These are phyloP conservation scores for Oldenlandia corymbosa DNA, from an alignment of 257 asterid species.

Conservation along the genomic window DNA sequence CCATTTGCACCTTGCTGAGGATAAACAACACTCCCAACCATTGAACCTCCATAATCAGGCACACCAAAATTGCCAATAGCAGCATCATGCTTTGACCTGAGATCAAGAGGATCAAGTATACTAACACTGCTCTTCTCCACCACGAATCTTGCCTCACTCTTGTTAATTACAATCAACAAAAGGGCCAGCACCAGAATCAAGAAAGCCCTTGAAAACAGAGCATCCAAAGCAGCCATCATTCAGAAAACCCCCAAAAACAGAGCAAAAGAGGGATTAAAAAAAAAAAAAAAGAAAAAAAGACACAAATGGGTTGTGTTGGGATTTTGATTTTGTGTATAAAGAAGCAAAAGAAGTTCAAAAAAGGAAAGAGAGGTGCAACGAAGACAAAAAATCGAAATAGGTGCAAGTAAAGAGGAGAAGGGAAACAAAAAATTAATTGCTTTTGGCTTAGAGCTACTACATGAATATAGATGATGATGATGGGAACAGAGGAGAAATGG, in stretches of 20 bases:
- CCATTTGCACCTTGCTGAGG: constrained; percentile 45
- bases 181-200: constrained; percentile 18
- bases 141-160: constrained; percentile 41
- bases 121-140: constrained; percentile 83
- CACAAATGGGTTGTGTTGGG: neutral
- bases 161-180: constrained; percentile 1
- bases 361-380: neutral
- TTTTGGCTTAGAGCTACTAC: neutral
- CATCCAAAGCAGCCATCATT: constrained; percentile 3
- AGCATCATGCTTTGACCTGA: constrained; percentile 69
- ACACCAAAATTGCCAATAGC: constrained; percentile 93
- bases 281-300: neutral
- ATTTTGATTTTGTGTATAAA: neutral
- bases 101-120: constrained; percentile 47
- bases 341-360: neutral
- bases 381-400: constrained; percentile 13
- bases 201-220: constrained; percentile 1
- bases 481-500: too few species aligned
- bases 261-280: neutral
- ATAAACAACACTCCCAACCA: constrained; percentile 60
- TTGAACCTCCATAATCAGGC: constrained; percentile 85
- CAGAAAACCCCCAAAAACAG: neutral
- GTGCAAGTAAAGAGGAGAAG: constrained; percentile 17
- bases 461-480: neutral
- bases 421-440: constrained; percentile 2